Conservation (phyloP, 805 yeast genomes). For the Lipomyces mesembrius region DNA sequence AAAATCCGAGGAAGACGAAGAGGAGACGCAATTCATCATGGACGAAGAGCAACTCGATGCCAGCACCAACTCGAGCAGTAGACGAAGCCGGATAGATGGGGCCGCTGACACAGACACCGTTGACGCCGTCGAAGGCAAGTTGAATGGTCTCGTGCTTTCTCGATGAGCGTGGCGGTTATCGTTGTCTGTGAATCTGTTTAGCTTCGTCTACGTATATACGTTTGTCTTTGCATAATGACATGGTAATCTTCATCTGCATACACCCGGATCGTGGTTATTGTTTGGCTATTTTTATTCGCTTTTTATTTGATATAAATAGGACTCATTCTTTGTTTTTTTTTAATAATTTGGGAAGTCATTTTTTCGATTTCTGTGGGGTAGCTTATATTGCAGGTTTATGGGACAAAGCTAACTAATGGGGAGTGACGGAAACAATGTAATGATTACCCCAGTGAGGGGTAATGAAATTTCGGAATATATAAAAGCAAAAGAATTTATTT, state of each 20-base stretch:
- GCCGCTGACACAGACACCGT: not conserved
- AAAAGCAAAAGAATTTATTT: not conserved
- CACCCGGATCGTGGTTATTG: not conserved
- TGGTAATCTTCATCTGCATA: constrained; percentile 1
- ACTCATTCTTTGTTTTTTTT: not conserved
- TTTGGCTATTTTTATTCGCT: not conserved
- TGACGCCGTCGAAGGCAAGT: constrained; percentile 2
- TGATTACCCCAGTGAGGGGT: not conserved
- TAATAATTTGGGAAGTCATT: not conserved
- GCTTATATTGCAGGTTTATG: not conserved
- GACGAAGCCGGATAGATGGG: not conserved
- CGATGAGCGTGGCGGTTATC: not conserved
- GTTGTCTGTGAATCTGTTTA: not conserved
- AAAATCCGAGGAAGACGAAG: constrained; percentile 15
- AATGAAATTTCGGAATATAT: not conserved
- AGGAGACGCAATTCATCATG: constrained; percentile 36
- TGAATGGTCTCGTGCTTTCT: not conserved
- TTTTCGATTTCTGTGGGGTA: not conserved
- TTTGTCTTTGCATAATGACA: not conserved
- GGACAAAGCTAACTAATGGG: not conserved
- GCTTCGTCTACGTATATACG: not conserved
- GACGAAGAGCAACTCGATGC: constrained; percentile 28
- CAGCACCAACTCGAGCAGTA: constrained; percentile 1
- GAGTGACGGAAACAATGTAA: not conserved
- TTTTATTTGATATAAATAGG: not conserved